Conservation (phyloP, 495 filamentous ascomycete genomes). For the Penicillium riverlandense region DNA sequence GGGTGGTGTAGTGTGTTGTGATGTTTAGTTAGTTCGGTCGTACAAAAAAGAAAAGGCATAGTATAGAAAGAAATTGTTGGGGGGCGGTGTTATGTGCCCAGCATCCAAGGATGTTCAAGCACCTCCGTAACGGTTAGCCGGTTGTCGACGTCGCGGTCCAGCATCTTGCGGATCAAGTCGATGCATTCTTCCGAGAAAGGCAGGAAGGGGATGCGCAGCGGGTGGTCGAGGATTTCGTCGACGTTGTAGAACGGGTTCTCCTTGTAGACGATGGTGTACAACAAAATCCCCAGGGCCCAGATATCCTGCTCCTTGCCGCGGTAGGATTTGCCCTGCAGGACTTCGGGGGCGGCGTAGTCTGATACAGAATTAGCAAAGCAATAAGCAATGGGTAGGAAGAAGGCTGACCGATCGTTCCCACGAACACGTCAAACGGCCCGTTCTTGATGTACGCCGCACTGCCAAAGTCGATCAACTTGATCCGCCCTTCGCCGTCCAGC, state of each 20-base stretch:
- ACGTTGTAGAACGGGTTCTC: constrained; percentile 99
- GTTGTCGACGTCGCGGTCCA: constrained; percentile 78
- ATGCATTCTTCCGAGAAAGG: constrained; percentile 84
- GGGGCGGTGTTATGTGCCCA: constrained; percentile 13
- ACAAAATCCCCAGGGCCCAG: constrained; percentile 94
- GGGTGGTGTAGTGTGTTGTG: constrained; percentile 7
- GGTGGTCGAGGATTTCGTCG: constrained; percentile 98
- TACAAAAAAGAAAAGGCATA: constrained; percentile 3
- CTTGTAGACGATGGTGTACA: constrained; percentile 98
- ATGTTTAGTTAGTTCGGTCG: neutral
- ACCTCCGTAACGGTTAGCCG: constrained; percentile 79
- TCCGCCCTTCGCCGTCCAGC: constrained; percentile 87
- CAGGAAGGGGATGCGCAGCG: constrained; percentile 82
- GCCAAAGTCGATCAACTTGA: constrained; percentile 97
- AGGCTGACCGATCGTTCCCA: constrained; percentile 89
- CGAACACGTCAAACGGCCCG: constrained; percentile 98
- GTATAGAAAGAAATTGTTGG: neutral
- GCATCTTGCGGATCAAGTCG: constrained; percentile 81
- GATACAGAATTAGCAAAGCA: neutral
- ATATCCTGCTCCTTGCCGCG: constrained; percentile 96
- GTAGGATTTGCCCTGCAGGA: constrained; percentile 89
- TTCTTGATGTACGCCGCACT: constrained; percentile 97
- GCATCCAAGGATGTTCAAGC: constrained; percentile 74
- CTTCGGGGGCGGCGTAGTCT: constrained; percentile 98
- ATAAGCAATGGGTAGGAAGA: neutral